Evolutionary conservation across 1,284 basidiomycete genomes (phyloP).

Genomic region (Anthracocystis panici-leucophaei): DNA sequence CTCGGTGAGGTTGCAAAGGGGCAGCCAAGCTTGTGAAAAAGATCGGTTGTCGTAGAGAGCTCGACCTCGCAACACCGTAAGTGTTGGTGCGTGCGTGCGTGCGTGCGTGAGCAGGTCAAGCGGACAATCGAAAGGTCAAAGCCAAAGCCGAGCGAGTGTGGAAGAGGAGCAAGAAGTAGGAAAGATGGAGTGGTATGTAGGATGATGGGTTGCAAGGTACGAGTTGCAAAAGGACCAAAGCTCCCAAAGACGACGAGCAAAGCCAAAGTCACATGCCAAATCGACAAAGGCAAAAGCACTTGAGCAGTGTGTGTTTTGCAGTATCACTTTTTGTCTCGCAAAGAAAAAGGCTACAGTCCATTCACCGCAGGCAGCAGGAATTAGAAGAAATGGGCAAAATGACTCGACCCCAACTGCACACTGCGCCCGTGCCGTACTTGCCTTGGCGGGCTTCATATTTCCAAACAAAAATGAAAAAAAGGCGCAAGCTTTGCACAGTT

Average conservation of each 20-base stretch:
- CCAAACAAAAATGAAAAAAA: constrained; percentile 4
- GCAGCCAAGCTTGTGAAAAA: constrained; percentile 17
- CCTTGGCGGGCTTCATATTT: constrained; percentile 5
- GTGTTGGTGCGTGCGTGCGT: constrained; percentile 2
- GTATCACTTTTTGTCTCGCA: background rate
- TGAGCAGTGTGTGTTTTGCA: background rate
- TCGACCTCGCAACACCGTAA: constrained; percentile 22
- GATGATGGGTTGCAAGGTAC: background rate
- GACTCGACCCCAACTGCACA: constrained; percentile 29
- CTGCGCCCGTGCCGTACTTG: constrained; percentile 10
- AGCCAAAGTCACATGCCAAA: constrained; percentile 3
- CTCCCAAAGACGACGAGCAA: background rate
- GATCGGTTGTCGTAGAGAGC: constrained; percentile 27
- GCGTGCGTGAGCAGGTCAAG: constrained; percentile 14
- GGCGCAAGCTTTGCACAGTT: background rate
- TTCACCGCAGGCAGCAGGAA: background rate
- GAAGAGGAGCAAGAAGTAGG: background rate
- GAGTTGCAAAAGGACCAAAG: background rate
- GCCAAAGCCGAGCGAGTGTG: background rate
- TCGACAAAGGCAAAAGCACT: constrained; percentile 1
- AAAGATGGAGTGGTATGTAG: background rate
- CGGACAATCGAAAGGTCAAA: constrained; percentile 6
- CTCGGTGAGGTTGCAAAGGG: background rate
- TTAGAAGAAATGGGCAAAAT: constrained; percentile 14
- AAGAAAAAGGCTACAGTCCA: no score